Percentiles rank a stretch among this genome's conserved stretches.
phyloP scores from a whole-genome alignment of 139 green algal species.

The Chlorella sp. region DNA sequence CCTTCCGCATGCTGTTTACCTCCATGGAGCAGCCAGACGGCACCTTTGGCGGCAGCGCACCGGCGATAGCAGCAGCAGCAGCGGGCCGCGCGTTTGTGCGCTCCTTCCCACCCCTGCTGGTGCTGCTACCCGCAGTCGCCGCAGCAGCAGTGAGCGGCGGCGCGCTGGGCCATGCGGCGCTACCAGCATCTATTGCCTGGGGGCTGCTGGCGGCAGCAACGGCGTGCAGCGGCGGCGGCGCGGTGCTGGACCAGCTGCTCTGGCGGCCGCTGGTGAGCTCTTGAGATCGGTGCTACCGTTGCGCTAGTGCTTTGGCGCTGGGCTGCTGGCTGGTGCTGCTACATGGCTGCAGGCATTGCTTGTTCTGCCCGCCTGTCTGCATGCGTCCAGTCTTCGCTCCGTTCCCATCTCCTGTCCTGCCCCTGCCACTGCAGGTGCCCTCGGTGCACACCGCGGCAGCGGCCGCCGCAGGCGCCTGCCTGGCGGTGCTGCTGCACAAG shows the following conservation, averaged over 20 bases:
- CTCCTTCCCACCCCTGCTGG: not conserved
- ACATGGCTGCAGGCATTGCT: too few relatives aligned
- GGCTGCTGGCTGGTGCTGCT: too few relatives aligned
- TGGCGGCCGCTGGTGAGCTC: not conserved
- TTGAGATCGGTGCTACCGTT: not conserved
- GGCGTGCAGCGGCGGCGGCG: not conserved
- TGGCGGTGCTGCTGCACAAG: slow-evolving; percentile 34
- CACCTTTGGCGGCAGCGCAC: slow-evolving; percentile 31
- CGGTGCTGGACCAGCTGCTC: slow-evolving; percentile 3
- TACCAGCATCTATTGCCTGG: slow-evolving; percentile 28
- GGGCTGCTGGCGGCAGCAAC: slow-evolving; percentile 29
- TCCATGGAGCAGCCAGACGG: slow-evolving; percentile 75
- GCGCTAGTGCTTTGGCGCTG: too few relatives aligned
- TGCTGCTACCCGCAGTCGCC: slow-evolving; percentile 33
- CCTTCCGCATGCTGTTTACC: slow-evolving; percentile 79
- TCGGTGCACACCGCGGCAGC: slow-evolving; percentile 7
- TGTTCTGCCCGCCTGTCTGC: too few relatives aligned
- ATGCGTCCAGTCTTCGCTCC: too few relatives aligned
- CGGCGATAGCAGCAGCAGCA: not conserved
- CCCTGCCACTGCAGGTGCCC: not conserved
- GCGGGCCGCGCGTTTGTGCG: not conserved
- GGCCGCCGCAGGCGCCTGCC: slow-evolving; percentile 8
- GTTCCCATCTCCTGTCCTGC: too few relatives aligned
- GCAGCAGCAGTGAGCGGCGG: slow-evolving; percentile 30
- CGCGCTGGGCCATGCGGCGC: not conserved